Evolutionary conservation across 2,329 filamentous ascomycete genomes (phyloP).

Genomic region (Calonectria pauciramosa): DNA sequence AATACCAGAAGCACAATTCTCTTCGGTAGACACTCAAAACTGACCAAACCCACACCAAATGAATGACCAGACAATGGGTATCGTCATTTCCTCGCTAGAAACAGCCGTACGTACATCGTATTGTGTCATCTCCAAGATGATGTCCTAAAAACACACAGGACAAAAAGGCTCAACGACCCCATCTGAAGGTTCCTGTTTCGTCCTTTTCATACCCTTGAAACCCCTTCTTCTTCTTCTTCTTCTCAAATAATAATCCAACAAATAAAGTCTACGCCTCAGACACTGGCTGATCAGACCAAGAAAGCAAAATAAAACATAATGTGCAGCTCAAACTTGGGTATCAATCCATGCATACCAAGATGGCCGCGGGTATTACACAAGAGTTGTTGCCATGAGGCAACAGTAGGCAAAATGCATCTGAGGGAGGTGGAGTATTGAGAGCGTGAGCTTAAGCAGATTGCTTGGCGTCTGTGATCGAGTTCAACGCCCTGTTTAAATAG

Average conservation of each 20-base stretch:
- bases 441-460: slow-evolving; percentile 14
- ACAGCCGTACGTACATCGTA: slow-evolving; percentile 32
- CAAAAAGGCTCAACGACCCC: neutral
- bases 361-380: slow-evolving; percentile 47
- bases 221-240: slow-evolving; percentile 1
- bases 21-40: neutral
- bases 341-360: slow-evolving; percentile 9
- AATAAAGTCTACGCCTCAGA: slow-evolving; percentile 11
- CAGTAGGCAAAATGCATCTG: slow-evolving; percentile 29
- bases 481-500: slow-evolving; percentile 35
- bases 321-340: slow-evolving; percentile 18
- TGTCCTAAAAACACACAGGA: slow-evolving; percentile 2
- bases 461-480: slow-evolving; percentile 46
- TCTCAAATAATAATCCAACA: slow-evolving; percentile 9
- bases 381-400: slow-evolving; percentile 35
- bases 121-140: slow-evolving; percentile 21
- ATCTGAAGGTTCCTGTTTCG: neutral
- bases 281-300: slow-evolving; percentile 23
- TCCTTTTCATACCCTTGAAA: neutral
- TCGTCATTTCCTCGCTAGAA: slow-evolving; percentile 36
- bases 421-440: slow-evolving; percentile 6
- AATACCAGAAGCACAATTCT: neutral
- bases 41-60: neutral
- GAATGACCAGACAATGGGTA: slow-evolving; percentile 31
- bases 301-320: slow-evolving; percentile 24